Evolutionary conservation across 139 green algal genomes (phyloP), one percentile per base, ranked within the genome.

Genomic region (Picochlorum sp.): DNA sequence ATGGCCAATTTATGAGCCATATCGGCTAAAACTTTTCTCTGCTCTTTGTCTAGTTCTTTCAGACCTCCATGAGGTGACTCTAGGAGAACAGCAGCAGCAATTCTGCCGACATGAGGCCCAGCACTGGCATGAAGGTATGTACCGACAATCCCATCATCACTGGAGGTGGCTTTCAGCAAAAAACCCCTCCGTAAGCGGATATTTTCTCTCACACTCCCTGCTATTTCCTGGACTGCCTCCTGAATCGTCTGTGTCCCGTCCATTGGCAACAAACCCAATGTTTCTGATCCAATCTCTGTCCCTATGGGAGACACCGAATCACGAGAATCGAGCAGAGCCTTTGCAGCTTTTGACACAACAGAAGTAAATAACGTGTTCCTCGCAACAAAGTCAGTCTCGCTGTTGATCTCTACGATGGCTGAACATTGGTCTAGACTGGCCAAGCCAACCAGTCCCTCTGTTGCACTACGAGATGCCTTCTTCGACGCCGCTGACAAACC

Each of bases 321-420:
- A 59, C 20, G n/a, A 18, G 52, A 45, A 24, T 45, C 16, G 20
- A 89, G 55, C 1, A 79, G 75, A 26, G 87, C 86, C 3, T 60
- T 60, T 6, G 87, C 80, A n/a, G 83, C 85, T 4, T 62, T 45
- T 14, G 50, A 49, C 3, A 95, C 82, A 26, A 97, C 65, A 1
- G 56, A 23, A 24, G 80, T 78, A 70, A 97, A 97, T 6, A 77
- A 47, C 0, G 86, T 83, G 37, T 90, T 95, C 26, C 84, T 74
- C 0, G 85, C 78, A 5, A 96, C 91, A 73, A 98, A 98, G 63
- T 98, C 92, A 15, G 92, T 98, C 67, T 98, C 92, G 58, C 84
- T 89, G 73, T 97, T 97, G 47, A 98, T 72, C 80, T 85, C 78
- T 4, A 85, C 68, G 7, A 81, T 47, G 1, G 66, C 76, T 15